These are phyloP conservation scores for Penicillium italicum DNA, from an alignment of 2,329 filamentous ascomycete genomes.

Conservation along the genomic window DNA sequence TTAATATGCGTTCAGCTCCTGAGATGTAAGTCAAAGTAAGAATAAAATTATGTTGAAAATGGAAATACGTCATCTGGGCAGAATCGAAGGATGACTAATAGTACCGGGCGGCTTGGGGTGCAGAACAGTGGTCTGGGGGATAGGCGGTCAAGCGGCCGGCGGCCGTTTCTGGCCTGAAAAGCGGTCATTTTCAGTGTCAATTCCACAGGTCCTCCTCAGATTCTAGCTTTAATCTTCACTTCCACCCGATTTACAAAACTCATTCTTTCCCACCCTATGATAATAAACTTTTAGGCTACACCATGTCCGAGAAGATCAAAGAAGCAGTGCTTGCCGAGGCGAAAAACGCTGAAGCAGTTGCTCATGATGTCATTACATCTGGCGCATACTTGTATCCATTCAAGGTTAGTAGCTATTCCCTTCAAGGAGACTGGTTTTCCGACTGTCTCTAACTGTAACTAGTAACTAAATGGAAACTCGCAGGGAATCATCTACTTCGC, in stretches of 20 bases:
- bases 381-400: conserved; percentile 83
- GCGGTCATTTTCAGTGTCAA: too few species aligned
- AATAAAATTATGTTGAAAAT: too few species aligned
- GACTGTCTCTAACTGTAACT: not conserved
- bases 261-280: not conserved
- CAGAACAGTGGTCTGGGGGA: too few species aligned
- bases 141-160: too few species aligned
- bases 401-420: conserved; percentile 47
- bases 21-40: too few species aligned
- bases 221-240: not conserved
- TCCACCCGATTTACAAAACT: not conserved
- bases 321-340: conserved; percentile 66
- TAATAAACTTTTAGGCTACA: not conserved
- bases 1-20: too few species aligned
- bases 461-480: not conserved
- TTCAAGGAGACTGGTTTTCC: too few species aligned
- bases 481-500: conserved; percentile 61
- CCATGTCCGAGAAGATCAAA: conserved; percentile 52
- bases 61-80: too few species aligned
- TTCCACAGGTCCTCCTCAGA: too few species aligned
- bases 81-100: too few species aligned
- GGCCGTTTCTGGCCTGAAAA: too few species aligned
- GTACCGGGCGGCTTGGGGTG: too few species aligned
- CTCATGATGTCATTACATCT: conserved; percentile 68
- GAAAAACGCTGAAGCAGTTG: conserved; percentile 59